Conservation (phyloP, 768 basidiomycete species). For the Termitomyces sp. region DNA sequence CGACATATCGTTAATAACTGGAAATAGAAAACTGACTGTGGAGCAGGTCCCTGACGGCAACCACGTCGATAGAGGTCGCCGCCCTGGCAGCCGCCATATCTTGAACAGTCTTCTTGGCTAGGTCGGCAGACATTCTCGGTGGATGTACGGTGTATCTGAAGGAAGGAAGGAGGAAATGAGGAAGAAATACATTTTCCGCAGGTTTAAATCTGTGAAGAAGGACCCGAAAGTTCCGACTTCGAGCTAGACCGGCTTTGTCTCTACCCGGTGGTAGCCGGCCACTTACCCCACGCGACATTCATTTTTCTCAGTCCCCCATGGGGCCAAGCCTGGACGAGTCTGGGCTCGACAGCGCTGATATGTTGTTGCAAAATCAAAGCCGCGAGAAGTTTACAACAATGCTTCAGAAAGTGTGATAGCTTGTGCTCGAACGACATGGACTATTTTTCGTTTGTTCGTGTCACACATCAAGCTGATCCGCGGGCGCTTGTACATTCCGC, state of each 20-base stretch:
- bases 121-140: conserved; percentile 19
- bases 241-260: not conserved
- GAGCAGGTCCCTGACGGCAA: conserved; percentile 40
- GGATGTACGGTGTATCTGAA: not conserved
- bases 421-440: too few species aligned
- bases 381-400: not conserved
- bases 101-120: conserved; percentile 38
- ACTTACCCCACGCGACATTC: not conserved
- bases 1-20: not conserved
- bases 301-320: not conserved
- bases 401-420: not conserved
- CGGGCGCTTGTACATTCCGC: not conserved
- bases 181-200: not conserved
- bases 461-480: not conserved
- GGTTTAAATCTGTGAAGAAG: not conserved
- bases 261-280: not conserved
- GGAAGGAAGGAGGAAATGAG: not conserved
- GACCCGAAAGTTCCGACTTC: not conserved
- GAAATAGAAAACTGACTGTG: conserved; percentile 32
- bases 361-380: not conserved
- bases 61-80: conserved; percentile 35
- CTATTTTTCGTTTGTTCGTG: not conserved
- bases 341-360: not conserved
- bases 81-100: conserved; percentile 49
- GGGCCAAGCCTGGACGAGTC: not conserved